Evolutionary conservation across 2,329 filamentous ascomycete genomes (phyloP).

Genomic region (Nemania diffusa): DNA sequence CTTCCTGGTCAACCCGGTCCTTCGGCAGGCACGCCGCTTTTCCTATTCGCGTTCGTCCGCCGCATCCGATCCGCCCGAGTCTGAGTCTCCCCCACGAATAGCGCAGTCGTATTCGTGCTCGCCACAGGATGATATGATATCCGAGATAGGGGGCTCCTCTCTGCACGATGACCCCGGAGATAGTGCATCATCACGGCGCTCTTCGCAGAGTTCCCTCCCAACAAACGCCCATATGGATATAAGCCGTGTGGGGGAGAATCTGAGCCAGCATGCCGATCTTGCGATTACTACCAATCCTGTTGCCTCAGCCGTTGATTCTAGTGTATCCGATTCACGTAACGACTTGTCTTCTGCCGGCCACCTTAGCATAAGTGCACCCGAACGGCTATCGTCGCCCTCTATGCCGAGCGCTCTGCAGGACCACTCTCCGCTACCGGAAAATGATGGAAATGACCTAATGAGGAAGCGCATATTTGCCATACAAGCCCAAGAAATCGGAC

Average conservation of each 20-base stretch:
- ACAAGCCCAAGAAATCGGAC: slow-evolving; percentile 67
- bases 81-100: slow-evolving; percentile 51
- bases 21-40: slow-evolving; percentile 73
- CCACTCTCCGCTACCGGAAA: slow-evolving; percentile 67
- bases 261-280: slow-evolving; percentile 20
- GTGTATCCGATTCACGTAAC: slow-evolving; percentile 24
- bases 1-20: slow-evolving; percentile 72
- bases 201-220: slow-evolving; percentile 45
- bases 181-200: slow-evolving; percentile 42
- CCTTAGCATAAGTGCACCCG: slow-evolving; percentile 32
- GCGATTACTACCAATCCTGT: slow-evolving; percentile 7
- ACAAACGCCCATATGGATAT: slow-evolving; percentile 32
- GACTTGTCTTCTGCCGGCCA: slow-evolving; percentile 29
- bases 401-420: slow-evolving; percentile 19
- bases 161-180: slow-evolving; percentile 41
- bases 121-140: slow-evolving; percentile 45
- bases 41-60: slow-evolving; percentile 59
- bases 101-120: slow-evolving; percentile 36
- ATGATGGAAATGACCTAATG: slow-evolving; percentile 79
- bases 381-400: slow-evolving; percentile 24
- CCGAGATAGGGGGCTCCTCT: slow-evolving; percentile 41
- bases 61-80: slow-evolving; percentile 49
- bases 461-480: slow-evolving; percentile 75
- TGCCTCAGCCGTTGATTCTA: slow-evolving; percentile 18
- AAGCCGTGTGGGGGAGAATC: slow-evolving; percentile 20